A percentile compares a stretch with the other conserved stretches of the same genome.
Conservation (phyloP, 2,329 filamentous ascomycete genomes). For the Phaeoacremonium minimum region DNA sequence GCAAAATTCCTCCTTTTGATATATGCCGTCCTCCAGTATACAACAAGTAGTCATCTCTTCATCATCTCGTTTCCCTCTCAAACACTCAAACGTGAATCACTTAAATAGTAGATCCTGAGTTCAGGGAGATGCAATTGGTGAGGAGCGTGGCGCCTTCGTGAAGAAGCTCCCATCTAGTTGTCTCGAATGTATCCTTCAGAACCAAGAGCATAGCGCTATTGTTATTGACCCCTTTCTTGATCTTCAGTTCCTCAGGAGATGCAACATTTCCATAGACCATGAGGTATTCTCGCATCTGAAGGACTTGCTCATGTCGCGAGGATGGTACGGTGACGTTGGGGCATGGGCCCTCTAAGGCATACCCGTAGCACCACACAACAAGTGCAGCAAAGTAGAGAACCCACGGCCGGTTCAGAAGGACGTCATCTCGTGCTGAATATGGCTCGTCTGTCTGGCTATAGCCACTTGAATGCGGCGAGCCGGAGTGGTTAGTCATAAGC, state of each 20-base stretch:
- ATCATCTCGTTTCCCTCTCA: too few species aligned
- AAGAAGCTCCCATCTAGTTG: constrained; percentile 85
- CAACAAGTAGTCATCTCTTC: too few species aligned
- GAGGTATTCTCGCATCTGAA: constrained; percentile 78
- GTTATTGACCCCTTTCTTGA: constrained; percentile 71
- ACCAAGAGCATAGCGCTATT: constrained; percentile 80
- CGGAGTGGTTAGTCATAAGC: constrained; percentile 55
- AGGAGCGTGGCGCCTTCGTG: constrained; percentile 81
- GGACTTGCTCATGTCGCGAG: constrained; percentile 61
- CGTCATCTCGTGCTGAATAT: constrained; percentile 84
- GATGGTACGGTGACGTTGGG: constrained; percentile 44
- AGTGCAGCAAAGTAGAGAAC: constrained; percentile 89
- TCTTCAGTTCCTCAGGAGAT: constrained; percentile 73
- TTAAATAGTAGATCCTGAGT: constrained; percentile 30
- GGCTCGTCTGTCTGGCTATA: constrained; percentile 33
- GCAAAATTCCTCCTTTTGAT: too few species aligned
- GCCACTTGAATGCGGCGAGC: constrained; percentile 29
- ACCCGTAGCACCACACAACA: constrained; percentile 94
- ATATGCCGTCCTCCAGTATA: too few species aligned
- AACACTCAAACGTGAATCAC: background rate
- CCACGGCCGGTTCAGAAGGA: constrained; percentile 88
- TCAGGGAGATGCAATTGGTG: constrained; percentile 70
- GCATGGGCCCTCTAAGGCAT: constrained; percentile 78
- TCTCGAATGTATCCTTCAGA: constrained; percentile 74
- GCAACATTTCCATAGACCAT: constrained; percentile 65